A percentile compares a stretch with the other conserved stretches of the same genome.
Conservation (phyloP, 2,329 filamentous ascomycete genomes). For the Blumeria graminis region DNA sequence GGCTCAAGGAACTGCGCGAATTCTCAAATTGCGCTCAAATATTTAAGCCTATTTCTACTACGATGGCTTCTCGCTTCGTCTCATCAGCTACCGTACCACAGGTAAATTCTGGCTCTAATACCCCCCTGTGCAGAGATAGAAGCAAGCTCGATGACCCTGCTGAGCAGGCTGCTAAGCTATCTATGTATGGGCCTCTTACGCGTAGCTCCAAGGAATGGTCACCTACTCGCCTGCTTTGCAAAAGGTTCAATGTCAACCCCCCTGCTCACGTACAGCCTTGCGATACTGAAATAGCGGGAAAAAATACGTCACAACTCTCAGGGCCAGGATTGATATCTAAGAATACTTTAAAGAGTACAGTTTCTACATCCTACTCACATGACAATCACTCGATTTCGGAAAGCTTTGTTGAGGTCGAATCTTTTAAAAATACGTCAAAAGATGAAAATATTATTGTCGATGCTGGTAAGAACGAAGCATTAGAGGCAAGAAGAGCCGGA, state of each 20-base stretch:
- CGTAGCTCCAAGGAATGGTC: constrained; percentile 47
- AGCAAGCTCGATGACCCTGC: constrained; percentile 47
- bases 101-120: constrained; percentile 13
- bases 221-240: constrained; percentile 70
- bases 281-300: constrained; percentile 20
- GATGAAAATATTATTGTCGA: constrained; percentile 26
- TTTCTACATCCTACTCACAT: constrained; percentile 19
- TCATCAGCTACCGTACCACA: constrained; percentile 30
- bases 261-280: constrained; percentile 38
- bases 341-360: constrained; percentile 28
- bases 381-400: constrained; percentile 7
- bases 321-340: constrained; percentile 26
- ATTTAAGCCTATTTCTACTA: constrained; percentile 75
- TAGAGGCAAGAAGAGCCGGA: constrained; percentile 49
- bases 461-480: constrained; percentile 50
- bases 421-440: constrained; percentile 4
- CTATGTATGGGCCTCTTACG: constrained; percentile 85
- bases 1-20: constrained; percentile 53
- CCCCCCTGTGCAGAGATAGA: constrained; percentile 22
- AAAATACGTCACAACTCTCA: constrained; percentile 9
- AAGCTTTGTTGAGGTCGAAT: background rate
- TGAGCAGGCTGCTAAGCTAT: constrained; percentile 64
- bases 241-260: constrained; percentile 70
- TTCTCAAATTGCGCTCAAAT: constrained; percentile 49
- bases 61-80: constrained; percentile 88